These are phyloP conservation scores for Medicago arabica DNA, from an alignment of 306 rosid species.

Conservation along the genomic window DNA sequence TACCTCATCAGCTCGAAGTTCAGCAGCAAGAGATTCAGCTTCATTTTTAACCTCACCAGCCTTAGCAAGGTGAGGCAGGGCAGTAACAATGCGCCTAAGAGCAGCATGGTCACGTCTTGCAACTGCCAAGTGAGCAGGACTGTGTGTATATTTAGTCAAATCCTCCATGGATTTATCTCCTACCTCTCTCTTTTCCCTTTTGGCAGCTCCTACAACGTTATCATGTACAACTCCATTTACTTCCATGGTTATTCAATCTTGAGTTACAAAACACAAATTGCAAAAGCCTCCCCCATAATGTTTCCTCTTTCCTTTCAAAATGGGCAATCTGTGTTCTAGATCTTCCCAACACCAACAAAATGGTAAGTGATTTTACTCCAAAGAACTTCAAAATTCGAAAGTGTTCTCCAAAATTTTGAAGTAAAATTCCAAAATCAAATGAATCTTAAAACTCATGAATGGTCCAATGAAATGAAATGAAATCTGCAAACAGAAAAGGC, in stretches of 20 bases:
- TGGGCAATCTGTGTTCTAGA: neutral
- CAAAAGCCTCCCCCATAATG: conserved; percentile 37
- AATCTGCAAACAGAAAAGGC: conserved; percentile 16
- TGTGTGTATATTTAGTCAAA: conserved; percentile 73
- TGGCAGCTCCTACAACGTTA: conserved; percentile 44
- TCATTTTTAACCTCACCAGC: conserved; percentile 82
- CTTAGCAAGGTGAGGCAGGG: conserved; percentile 83
- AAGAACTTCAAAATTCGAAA: conserved; percentile 40
- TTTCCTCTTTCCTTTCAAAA: neutral
- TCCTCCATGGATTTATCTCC: conserved; percentile 71
- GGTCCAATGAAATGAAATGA: conserved; percentile 72
- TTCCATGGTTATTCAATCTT: conserved; percentile 55
- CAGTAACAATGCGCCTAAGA: conserved; percentile 62
- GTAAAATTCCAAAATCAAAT: conserved; percentile 38
- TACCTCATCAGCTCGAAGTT: conserved; percentile 78
- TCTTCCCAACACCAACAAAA: conserved; percentile 43
- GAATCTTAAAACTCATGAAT: conserved; percentile 51
- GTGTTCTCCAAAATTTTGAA: conserved; percentile 32
- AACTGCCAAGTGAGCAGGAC: conserved; percentile 91
- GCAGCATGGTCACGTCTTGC: conserved; percentile 73
- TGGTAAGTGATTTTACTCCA: conserved; percentile 34
- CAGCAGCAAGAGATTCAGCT: conserved; percentile 85
- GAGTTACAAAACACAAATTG: conserved; percentile 44
- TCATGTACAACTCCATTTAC: conserved; percentile 45
- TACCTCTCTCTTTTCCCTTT: conserved; percentile 46